Conservation (phyloP, 305 asterid genomes). For the Plantago lanceolata region DNA sequence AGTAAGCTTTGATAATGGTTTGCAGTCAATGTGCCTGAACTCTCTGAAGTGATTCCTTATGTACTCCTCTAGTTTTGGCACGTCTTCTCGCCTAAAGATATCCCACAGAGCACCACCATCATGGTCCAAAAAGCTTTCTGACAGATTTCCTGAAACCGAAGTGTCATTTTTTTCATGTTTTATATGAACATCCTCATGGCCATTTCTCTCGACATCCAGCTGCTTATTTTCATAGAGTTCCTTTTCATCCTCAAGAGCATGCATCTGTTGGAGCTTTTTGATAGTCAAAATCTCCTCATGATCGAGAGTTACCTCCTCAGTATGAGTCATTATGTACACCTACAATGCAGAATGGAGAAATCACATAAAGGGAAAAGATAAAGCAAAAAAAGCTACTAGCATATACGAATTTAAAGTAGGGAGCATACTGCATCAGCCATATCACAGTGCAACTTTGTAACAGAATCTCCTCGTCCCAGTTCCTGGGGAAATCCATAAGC, state of each 20-base stretch:
- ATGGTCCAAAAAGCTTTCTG: conserved; percentile 33
- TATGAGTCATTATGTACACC: conserved; percentile 87
- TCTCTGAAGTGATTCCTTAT: conserved; percentile 66
- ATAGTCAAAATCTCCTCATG: conserved; percentile 33
- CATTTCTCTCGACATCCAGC: conserved; percentile 17
- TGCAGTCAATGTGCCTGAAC: conserved; percentile 64
- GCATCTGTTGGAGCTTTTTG: conserved; percentile 33
- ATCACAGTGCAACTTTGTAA: conserved; percentile 78
- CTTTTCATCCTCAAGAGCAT: conserved; percentile 51
- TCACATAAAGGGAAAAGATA: background rate
- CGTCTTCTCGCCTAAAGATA: conserved; percentile 81
- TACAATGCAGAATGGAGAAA: conserved; percentile 24
- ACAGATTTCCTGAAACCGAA: conserved; percentile 20
- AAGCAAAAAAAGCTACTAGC: background rate
- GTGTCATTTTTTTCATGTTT: conserved; percentile 24
- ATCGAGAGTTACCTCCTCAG: conserved; percentile 29
- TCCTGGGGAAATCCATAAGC: conserved; percentile 73
- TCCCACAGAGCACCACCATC: conserved; percentile 94
- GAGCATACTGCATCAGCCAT: conserved; percentile 71
- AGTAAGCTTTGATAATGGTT: conserved; percentile 54
- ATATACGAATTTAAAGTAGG: background rate
- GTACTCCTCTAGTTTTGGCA: conserved; percentile 63
- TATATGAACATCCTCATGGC: conserved; percentile 17
- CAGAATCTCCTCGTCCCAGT: conserved; percentile 92
- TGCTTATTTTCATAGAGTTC: conserved; percentile 33